These are phyloP conservation scores for Silene vulgaris DNA, from an alignment of 179 eudicot species.

Conservation along the genomic window DNA sequence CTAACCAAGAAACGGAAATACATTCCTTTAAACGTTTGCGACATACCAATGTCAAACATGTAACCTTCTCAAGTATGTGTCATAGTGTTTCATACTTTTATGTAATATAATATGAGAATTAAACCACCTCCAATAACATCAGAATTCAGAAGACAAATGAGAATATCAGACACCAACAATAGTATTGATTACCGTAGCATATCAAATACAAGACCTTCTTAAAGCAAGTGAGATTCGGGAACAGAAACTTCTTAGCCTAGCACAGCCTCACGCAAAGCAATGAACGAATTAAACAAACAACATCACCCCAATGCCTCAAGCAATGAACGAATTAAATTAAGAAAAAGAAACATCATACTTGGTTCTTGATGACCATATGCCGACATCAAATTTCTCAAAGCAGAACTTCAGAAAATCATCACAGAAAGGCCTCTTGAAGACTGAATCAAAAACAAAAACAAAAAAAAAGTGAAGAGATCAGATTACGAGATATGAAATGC, in stretches of 20 bases:
- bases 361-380: constrained; percentile 70
- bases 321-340: constrained; percentile 1
- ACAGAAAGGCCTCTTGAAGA: constrained; percentile 69
- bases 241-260: constrained; percentile 3
- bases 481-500: not conserved
- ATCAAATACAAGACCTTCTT: not conserved
- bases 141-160: too few species aligned
- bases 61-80: not conserved
- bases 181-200: too few species aligned
- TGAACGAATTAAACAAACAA: too few species aligned
- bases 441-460: constrained; percentile 34
- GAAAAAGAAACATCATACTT: constrained; percentile 35
- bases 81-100: too few species aligned
- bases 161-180: too few species aligned
- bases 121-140: too few species aligned
- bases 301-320: not conserved
- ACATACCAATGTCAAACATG: not conserved
- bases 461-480: constrained; percentile 19
- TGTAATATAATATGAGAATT: too few species aligned
- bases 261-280: constrained; percentile 4
- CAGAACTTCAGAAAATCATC: constrained; percentile 67
- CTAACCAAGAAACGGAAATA: not conserved
- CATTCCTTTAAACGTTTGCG: not conserved
- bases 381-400: constrained; percentile 61
- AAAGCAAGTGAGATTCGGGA: not conserved